Evolutionary conservation across 2,329 filamentous ascomycete genomes (phyloP).

Genomic region (Graphilbum fragrans): DNA sequence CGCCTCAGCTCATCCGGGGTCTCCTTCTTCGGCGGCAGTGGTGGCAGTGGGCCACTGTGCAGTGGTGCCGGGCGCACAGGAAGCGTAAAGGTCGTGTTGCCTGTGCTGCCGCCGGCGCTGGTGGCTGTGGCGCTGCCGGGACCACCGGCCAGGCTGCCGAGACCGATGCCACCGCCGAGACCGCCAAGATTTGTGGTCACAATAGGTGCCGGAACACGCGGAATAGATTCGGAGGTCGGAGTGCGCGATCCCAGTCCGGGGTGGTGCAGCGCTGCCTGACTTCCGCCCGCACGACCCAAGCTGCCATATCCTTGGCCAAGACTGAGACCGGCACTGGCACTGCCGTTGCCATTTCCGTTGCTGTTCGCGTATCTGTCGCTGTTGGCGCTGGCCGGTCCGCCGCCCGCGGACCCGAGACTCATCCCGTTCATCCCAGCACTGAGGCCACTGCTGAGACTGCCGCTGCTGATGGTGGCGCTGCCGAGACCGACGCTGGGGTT

Average conservation of each 20-base stretch:
- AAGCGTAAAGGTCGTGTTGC: slow-evolving; percentile 42
- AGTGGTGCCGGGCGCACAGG: slow-evolving; percentile 53
- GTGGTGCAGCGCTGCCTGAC: slow-evolving; percentile 31
- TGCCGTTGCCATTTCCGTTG: background rate
- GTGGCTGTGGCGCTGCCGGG: slow-evolving; percentile 20
- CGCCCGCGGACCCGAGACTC: too few relatives aligned
- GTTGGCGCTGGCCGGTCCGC: background rate
- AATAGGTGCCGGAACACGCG: slow-evolving; percentile 27
- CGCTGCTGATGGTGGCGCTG: slow-evolving; percentile 1
- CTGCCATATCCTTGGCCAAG: slow-evolving; percentile 18
- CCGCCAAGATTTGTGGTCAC: background rate
- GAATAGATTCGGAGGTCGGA: slow-evolving; percentile 39
- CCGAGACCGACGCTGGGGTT: background rate
- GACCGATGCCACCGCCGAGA: background rate
- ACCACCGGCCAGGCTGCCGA: slow-evolving; percentile 12
- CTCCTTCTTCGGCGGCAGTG: slow-evolving; percentile 42
- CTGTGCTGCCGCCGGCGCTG: slow-evolving; percentile 17
- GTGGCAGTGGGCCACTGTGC: slow-evolving; percentile 45
- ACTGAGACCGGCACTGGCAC: slow-evolving; percentile 5
- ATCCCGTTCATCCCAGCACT: too few relatives aligned
- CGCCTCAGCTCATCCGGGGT: slow-evolving; percentile 38
- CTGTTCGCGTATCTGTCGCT: background rate
- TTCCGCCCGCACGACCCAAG: slow-evolving; percentile 32
- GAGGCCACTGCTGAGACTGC: background rate
- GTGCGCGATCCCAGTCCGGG: slow-evolving; percentile 41